Conservation (phyloP, 805 yeast species). For the Naumovozyma dairenensis region DNA sequence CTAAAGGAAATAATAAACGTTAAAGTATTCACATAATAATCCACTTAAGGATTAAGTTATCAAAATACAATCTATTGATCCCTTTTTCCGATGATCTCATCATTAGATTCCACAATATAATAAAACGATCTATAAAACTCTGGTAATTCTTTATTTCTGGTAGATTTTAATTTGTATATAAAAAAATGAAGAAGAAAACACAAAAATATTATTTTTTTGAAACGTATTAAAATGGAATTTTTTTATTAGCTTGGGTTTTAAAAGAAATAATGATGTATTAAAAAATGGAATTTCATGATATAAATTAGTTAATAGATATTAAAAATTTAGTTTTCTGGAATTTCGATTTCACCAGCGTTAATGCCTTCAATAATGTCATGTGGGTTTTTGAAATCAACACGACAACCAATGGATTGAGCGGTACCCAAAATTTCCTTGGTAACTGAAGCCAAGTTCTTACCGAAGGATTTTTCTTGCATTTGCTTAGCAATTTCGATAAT, state of each 20-base stretch:
- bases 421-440: slow-evolving; percentile 99
- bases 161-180: neutral
- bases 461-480: slow-evolving; percentile 95
- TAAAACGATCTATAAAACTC: slow-evolving; percentile 3
- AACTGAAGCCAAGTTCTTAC: slow-evolving; percentile 94
- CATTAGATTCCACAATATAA: slow-evolving; percentile 3
- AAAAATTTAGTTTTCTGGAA: slow-evolving; percentile 30
- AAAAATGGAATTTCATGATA: slow-evolving; percentile 4
- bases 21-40: neutral
- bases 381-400: slow-evolving; percentile 98
- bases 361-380: slow-evolving; percentile 98
- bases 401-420: slow-evolving; percentile 99
- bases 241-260: neutral
- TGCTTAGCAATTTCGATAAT: slow-evolving; percentile 94
- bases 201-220: too few species aligned
- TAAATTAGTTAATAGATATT: slow-evolving; percentile 16
- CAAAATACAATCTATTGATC: slow-evolving; percentile 3
- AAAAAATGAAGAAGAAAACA: slow-evolving; percentile 3
- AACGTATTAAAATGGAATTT: slow-evolving; percentile 7
- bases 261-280: slow-evolving; percentile 4
- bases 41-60: slow-evolving; percentile 4
- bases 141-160: neutral
- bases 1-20: slow-evolving; percentile 2
- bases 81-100: slow-evolving; percentile 1
- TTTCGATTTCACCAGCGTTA: slow-evolving; percentile 94